Evolutionary conservation across 208 protist genomes (phyloP).

Genomic region (Crithidia acanthocephali): DNA sequence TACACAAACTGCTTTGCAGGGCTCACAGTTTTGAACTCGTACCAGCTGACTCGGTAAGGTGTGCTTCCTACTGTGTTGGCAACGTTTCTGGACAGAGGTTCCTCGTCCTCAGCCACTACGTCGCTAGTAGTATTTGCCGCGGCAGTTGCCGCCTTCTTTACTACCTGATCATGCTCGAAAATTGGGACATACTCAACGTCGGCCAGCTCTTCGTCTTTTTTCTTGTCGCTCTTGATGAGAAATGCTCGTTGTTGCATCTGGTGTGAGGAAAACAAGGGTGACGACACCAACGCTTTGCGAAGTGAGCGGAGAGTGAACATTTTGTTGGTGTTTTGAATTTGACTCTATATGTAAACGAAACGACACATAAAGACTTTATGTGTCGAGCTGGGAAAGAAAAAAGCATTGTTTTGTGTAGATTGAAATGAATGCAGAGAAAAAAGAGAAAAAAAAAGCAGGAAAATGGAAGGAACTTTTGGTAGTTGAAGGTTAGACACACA

Average conservation of each 20-base stretch:
- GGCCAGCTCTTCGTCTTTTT: slow-evolving; percentile 24
- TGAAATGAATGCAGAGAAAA: no score
- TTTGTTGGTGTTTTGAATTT: no score
- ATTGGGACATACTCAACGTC: slow-evolving; percentile 29
- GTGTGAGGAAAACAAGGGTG: not conserved
- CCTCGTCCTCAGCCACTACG: not conserved
- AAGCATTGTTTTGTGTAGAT: no score
- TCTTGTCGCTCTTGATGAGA: slow-evolving; percentile 29
- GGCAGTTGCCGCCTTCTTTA: not conserved
- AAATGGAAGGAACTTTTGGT: no score
- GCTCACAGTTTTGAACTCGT: slow-evolving; percentile 62
- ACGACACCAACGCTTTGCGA: no score
- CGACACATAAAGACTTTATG: no score
- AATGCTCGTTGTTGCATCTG: not conserved
- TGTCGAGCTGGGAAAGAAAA: no score
- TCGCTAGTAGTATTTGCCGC: not conserved
- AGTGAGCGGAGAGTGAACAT: not conserved
- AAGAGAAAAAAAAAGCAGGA: no score
- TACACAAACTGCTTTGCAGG: slow-evolving; percentile 86
- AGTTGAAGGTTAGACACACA: no score
- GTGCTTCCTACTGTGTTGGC: slow-evolving; percentile 58
- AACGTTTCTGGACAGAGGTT: slow-evolving; percentile 65
- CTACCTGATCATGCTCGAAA: slow-evolving; percentile 26
- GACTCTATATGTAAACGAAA: no score
- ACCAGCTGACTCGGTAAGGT: slow-evolving; percentile 84